Percentiles rank a stretch among this genome's conserved stretches.
Evolutionary conservation across 129 eudicot genomes (phyloP).

Genomic region (Escallonia herrerae): DNA sequence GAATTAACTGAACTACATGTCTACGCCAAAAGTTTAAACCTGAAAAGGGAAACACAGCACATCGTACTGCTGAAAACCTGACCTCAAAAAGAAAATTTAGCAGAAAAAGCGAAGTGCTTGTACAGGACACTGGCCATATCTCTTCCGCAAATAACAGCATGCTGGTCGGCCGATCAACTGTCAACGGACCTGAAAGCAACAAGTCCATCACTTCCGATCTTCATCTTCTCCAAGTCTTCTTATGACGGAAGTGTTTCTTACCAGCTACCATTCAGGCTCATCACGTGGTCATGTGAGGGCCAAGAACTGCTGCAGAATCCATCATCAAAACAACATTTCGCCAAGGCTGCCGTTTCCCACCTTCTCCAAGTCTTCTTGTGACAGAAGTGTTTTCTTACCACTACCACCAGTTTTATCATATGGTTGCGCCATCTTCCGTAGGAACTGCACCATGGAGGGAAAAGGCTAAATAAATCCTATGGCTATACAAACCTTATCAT

Average conservation of each 20-base stretch:
- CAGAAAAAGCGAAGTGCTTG: too few species aligned
- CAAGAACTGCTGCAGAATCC: background rate
- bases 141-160: too few species aligned
- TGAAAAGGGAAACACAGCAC: too few species aligned
- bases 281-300: slow-evolving; percentile 68
- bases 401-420: slow-evolving; percentile 85
- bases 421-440: slow-evolving; percentile 96
- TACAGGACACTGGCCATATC: too few species aligned
- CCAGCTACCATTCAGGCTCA: slow-evolving; percentile 70
- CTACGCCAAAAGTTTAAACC: too few species aligned
- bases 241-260: slow-evolving; percentile 80
- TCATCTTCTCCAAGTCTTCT: slow-evolving; percentile 76
- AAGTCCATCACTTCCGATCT: slow-evolving; percentile 22
- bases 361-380: slow-evolving; percentile 81
- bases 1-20: too few species aligned
- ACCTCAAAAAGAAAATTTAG: too few species aligned
- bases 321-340: slow-evolving; percentile 51
- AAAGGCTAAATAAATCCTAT: background rate
- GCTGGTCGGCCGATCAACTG: too few species aligned
- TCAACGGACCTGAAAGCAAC: too few species aligned
- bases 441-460: slow-evolving; percentile 43
- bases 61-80: too few species aligned
- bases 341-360: slow-evolving; percentile 39
- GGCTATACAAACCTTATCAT: too few species aligned
- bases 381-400: slow-evolving; percentile 78